These are phyloP conservation scores for Penicillium taxi DNA, from an alignment of 495 filamentous ascomycete species.

Conservation along the genomic window DNA sequence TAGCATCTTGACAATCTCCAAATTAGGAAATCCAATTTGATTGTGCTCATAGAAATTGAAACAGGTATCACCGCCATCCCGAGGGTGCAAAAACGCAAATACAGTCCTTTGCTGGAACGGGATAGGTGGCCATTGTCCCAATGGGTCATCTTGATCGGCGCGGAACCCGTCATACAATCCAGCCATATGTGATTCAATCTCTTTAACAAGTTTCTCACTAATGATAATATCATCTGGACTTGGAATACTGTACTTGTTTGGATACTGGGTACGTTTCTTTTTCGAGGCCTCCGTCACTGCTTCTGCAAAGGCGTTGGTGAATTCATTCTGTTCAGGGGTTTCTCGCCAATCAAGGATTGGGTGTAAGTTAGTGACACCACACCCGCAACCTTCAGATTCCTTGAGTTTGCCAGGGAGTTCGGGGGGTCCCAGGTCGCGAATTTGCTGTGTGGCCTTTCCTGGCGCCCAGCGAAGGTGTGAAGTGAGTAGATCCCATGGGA, in stretches of 20 bases:
- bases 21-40: slow-evolving; percentile 4
- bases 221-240: slow-evolving; percentile 6
- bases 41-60: background rate
- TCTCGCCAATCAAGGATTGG: background rate
- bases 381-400: slow-evolving; percentile 2
- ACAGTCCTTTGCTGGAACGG: slow-evolving; percentile 4
- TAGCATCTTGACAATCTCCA: slow-evolving; percentile 6
- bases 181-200: slow-evolving; percentile 2
- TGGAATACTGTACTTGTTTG: slow-evolving; percentile 3
- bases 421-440: slow-evolving; percentile 2
- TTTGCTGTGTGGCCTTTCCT: slow-evolving; percentile 2
- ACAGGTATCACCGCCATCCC: background rate
- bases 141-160: background rate
- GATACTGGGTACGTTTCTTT: slow-evolving; percentile 6
- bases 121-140: background rate
- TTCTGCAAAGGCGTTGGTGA: slow-evolving; percentile 2
- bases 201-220: slow-evolving; percentile 1
- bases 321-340: slow-evolving; percentile 2
- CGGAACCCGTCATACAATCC: too few relatives aligned
- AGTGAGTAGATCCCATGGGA: slow-evolving; percentile 5
- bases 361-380: slow-evolving; percentile 7
- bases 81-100: slow-evolving; percentile 4
- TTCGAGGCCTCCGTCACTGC: slow-evolving; percentile 6
- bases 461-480: slow-evolving; percentile 7
- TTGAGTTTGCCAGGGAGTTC: slow-evolving; percentile 6